Base-by-base conservation (phyloP, 768 basidiomycete species). In the Asterophora parasitica region DNA sequence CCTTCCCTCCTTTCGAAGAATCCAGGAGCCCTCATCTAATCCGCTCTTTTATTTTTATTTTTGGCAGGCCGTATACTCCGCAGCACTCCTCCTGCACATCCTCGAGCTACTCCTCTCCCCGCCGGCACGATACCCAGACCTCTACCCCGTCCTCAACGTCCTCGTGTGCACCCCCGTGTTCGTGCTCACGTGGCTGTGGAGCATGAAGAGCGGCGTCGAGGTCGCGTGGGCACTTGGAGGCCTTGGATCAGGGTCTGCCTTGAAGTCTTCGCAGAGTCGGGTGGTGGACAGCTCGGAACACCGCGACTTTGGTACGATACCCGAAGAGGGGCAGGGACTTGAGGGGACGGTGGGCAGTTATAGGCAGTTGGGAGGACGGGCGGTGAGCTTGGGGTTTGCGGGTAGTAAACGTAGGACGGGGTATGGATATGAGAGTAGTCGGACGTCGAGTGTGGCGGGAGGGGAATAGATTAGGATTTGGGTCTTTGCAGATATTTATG, bases 121-220 rank as follows among this genome's bases (percentile, higher is more conserved):
- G 7, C 91, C 92, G 4, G 57, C 75, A 4, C 82, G 85, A 50
- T 88, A 91, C 54, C 94, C 91, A 0, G 91, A 95, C 63, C 64
- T 96, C 33, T 96, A 80, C 61, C 70, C 86, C 0, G 91, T 94
- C 0, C 70, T 92, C 32, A 97, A 96, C 62, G 82, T 92, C 2
- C 76, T 92, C 12, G 60, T 93, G 37, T 82, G 84, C 59, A 86
- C 85, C 1, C 85, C 82, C 1, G 81, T 95, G 13, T 95, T 97
- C 61, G 77, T 72, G 6, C 62, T 90, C 23, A 73, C 79, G n/a
- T 97, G 89, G 89, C 59, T 92, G 12, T 96, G 92, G 92, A 89
- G 88, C 42, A 81, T 92, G 62, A 85, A 83, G 54, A 83, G 87
- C 39, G 78, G 86, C 16, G 61, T 92, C 17, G 83, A 94, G 58